Evolutionary conservation across 1,139 yeast species (phyloP), one percentile per base, ranked within the genome.

Genomic region (Entelexis sorbosivorans): DNA sequence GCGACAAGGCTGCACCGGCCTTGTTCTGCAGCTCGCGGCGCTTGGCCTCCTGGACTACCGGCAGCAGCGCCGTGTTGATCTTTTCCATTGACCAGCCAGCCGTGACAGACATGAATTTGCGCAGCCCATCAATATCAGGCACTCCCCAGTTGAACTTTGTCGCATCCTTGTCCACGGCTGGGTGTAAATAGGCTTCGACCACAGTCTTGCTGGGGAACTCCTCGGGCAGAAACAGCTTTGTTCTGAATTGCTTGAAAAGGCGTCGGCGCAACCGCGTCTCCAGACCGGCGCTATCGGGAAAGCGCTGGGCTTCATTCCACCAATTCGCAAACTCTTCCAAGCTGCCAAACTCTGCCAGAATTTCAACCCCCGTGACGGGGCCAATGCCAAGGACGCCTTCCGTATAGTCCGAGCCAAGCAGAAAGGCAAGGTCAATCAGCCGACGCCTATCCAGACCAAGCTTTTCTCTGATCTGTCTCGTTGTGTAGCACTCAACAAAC

Each of bases 381-480:
- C 98, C 98, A 52, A 91, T 74, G 1, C 96, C 95, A 54, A 83
- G 81, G 35, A 91, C 68, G 0, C 98, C 98, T 54, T 83, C 87
- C 0, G 97, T 87, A 64, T 91, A 91, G 68, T 91, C 98, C 65
- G 96, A 86, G 0, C 98, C 98, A 29, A 91, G 68, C 31, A 91
- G 66, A 45, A 82, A 74, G 0, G 96, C 97, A 58, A 91, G 66
- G 45, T 83, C 87, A 42, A 91, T 85, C 63, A 89, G 67, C 56
- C 76, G 77, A 2, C 69, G 63, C 53, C 85, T 76, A 48, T 71
- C 73, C 26, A 91, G 70, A 0, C 95, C 95, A 13, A 88, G 66
- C 48, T 79, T 82, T 7, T 70, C 67, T 38, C 70, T 72, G n/a
- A 91, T 71, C 53, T 81, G 85, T 1, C 69, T 73, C 47, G 73